Evolutionary conservation across 1,284 basidiomycete genomes (phyloP).

Genomic region (Cystobasidiaceae sp.): DNA sequence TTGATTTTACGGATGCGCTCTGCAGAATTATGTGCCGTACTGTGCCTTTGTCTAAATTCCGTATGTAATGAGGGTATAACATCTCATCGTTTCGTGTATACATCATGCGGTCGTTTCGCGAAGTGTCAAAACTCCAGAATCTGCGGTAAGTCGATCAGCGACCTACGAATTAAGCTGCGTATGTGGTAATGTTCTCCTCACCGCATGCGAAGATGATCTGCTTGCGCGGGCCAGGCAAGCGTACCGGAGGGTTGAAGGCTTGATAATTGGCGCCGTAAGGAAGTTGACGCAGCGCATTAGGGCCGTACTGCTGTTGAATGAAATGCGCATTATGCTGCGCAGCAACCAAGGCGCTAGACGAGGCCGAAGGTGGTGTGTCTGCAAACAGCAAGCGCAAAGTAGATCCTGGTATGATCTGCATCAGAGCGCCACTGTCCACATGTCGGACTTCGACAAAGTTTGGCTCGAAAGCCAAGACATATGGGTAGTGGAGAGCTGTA

Average conservation of each 20-base stretch:
- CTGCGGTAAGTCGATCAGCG: background rate
- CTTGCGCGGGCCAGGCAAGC: constrained; percentile 24
- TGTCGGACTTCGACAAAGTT: constrained; percentile 95
- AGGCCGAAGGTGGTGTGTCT: constrained; percentile 75
- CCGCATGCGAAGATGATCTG: constrained; percentile 36
- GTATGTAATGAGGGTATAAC: too few relatives aligned
- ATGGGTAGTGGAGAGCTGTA: constrained; percentile 91
- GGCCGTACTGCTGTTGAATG: background rate
- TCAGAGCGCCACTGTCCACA: constrained; percentile 84
- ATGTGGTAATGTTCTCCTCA: too few relatives aligned
- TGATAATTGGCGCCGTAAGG: background rate
- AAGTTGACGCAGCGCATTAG: background rate
- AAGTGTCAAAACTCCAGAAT: constrained; percentile 17
- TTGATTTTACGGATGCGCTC: too few relatives aligned
- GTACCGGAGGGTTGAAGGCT: constrained; percentile 4
- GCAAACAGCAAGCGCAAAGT: constrained; percentile 86
- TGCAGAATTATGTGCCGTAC: too few relatives aligned
- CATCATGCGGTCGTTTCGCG: constrained; percentile 16
- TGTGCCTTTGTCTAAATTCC: too few relatives aligned
- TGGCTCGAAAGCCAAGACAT: constrained; percentile 93
- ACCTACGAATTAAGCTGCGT: too few relatives aligned
- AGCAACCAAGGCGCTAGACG: constrained; percentile 31
- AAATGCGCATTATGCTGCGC: constrained; percentile 19
- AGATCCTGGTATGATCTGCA: constrained; percentile 76
- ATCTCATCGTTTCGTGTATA: background rate